Base-by-base conservation (phyloP, 192 early-diverging fungal species). In the Linnemannia exigua region DNA sequence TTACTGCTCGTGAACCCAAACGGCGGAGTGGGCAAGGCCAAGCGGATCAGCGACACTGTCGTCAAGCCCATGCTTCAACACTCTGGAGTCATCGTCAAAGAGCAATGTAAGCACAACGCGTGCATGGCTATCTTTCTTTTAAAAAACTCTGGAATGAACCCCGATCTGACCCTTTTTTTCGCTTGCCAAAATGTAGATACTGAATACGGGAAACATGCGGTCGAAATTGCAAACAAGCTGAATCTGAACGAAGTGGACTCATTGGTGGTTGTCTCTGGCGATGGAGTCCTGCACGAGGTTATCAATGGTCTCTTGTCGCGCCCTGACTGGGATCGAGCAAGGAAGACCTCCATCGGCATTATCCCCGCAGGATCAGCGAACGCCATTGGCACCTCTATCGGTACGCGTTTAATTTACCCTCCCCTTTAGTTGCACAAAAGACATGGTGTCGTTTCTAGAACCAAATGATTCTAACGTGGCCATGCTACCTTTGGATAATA, bases 271-370 rank as follows among this genome's bases (percentile, higher is more conserved):
- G 74, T 86, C 28, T 86, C 84, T 28, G 90, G 90, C 0, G 90
- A 91, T 76, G 90, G 90, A 6, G 88, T 88, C 2, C 50, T 91
- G 7, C 90, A 91, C 58, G 90, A 91, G 37, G 68, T 91, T 3
- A 70, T 91, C 52, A 91, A 91, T 73, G 90, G 90, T 6, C 66
- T 91, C 4, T 61, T 83, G 35, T 82, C 88, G n/a, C 73, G 79
- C 4, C 75, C 78, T 9, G 79, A 86, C 69, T 86, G 73, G 67
- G 47, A 75, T 25, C 66, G 46, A 22, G 67, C 78, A 28, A 58
- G 58, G 50, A 22, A 51, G 16, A 25, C 76, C 72, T 54, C 87
- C 31, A 63, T 91, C 3, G 89, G 84, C 16, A 71, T 91, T 5
- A 63, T 91, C 7, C 89, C 90, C 37, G 80, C 82, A 31, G 90